phyloP scores from a whole-genome alignment of 371 early-diverging fungal genomes.

The Polyrhizophydium stewartii region DNA sequence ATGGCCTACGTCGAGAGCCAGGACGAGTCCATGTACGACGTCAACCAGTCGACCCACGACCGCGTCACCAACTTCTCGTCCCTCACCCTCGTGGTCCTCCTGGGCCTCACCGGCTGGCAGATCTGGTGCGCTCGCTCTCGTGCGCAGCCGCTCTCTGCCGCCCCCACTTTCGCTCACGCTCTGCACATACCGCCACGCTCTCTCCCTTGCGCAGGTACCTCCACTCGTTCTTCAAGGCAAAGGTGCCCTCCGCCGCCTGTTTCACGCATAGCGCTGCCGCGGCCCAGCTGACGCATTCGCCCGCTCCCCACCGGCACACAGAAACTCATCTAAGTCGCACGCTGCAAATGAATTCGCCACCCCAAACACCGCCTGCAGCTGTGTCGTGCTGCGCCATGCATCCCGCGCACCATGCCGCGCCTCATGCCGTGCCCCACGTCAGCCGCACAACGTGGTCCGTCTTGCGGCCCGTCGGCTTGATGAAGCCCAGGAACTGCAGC shows the following conservation, averaged over 20 bases:
- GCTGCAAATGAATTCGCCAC: too few relatives aligned
- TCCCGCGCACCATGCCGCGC: too few relatives aligned
- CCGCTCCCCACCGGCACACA: not conserved
- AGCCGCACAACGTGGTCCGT: slow-evolving; percentile 87
- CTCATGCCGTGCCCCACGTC: slow-evolving; percentile 63
- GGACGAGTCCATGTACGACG: slow-evolving; percentile 78
- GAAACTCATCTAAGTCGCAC: slow-evolving; percentile 6
- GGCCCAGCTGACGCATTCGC: too few relatives aligned
- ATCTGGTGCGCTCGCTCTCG: slow-evolving; percentile 41
- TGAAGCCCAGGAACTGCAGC: slow-evolving; percentile 82
- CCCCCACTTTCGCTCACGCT: not conserved
- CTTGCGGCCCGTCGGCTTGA: slow-evolving; percentile 81
- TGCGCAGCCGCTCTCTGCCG: not conserved
- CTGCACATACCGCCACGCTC: not conserved
- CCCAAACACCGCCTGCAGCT: too few relatives aligned
- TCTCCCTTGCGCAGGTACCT: not conserved
- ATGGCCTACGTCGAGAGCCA: slow-evolving; percentile 75
- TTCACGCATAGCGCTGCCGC: not conserved
- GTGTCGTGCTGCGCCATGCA: too few relatives aligned
- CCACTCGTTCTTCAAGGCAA: slow-evolving; percentile 1
- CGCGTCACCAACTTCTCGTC: slow-evolving; percentile 76
- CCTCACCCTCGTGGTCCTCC: slow-evolving; percentile 60
- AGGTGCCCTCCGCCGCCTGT: not conserved
- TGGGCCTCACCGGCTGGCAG: slow-evolving; percentile 75
- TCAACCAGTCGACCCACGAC: slow-evolving; percentile 83